phyloP scores from a whole-genome alignment of 1,139 yeast genomes.

The Diutina ranongensis region DNA sequence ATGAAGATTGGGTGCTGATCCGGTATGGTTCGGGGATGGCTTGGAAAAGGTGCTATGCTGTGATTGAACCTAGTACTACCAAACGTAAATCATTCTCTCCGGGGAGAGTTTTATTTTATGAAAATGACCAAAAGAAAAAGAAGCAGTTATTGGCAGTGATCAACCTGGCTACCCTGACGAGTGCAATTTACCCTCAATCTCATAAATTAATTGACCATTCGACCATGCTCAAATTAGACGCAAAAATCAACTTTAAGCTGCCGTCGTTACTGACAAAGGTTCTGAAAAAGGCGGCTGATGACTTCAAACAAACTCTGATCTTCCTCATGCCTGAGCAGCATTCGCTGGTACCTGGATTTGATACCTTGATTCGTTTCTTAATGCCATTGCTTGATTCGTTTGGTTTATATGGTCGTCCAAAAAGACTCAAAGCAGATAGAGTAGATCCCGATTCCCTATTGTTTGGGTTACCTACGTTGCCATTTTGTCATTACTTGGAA shows the following conservation, averaged over 20 bases:
- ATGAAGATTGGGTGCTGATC: constrained; percentile 92
- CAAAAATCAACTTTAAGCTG: constrained; percentile 53
- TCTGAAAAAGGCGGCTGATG: constrained; percentile 25
- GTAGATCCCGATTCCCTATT: constrained; percentile 66
- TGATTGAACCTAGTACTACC: constrained; percentile 58
- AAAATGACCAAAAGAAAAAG: constrained; percentile 50
- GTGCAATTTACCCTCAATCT: constrained; percentile 88
- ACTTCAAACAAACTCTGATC: constrained; percentile 66
- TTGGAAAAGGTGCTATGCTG: constrained; percentile 91
- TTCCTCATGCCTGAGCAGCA: constrained; percentile 94
- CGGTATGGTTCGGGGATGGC: constrained; percentile 97
- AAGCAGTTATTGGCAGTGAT: constrained; percentile 75
- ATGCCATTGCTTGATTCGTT: constrained; percentile 82
- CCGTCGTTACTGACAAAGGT: constrained; percentile 18
- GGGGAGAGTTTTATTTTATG: constrained; percentile 53
- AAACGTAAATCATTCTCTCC: constrained; percentile 34
- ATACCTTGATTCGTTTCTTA: constrained; percentile 79
- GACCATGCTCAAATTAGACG: constrained; percentile 83
- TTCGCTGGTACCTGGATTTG: constrained; percentile 88
- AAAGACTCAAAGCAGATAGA: constrained; percentile 79
- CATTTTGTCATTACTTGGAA: constrained; percentile 69
- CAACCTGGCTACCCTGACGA: constrained; percentile 58
- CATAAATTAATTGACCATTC: constrained; percentile 72
- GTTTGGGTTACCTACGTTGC: constrained; percentile 87
- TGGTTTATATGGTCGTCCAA: constrained; percentile 85